Evolutionary conservation across 805 yeast species (phyloP), one percentile per base, ranked within the genome.

Genomic region (Lipomyces spencermartinsiae): DNA sequence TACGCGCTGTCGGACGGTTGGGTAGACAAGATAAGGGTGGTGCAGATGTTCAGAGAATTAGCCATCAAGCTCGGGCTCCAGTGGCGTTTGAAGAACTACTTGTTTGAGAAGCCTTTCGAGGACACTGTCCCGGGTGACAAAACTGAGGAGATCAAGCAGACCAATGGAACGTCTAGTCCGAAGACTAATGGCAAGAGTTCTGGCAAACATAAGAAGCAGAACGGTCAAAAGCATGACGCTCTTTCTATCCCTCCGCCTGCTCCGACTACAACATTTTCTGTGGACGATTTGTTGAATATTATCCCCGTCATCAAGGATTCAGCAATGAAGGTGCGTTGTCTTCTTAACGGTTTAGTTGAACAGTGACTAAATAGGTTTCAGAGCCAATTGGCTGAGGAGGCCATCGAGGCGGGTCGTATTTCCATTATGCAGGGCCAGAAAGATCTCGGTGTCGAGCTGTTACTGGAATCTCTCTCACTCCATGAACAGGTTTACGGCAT

Each of bases 11-110:
- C 87, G 0, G 77, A 74, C 0, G 78, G 81, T 61, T 89, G 92
- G 90, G 61, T 78, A 39, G 73, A 78, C 1, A 71, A 76, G 19
- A 68, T 84, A 49, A 77, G 76, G 35, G 78, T 82, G 2, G 69
- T 81, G 25, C 86, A 85, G 62, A 75, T 90, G 56, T 81, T 92
- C 74, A 87, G 93, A 80, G 90, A 89, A 72, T 83, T 93, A 71
- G 87, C 97, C 10, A 74, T 82, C 63, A 90, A 91, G 79, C 86
- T 88, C 73, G 98, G 98, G 79, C 86, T 94, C 63, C 99, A 95
- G 81, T 89, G 97, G 91, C 80, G 82, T 68, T 82, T 85, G 10
- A 83, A 80, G 69, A 76, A 80, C 10, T 88, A 86, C 75, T 80
- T 77, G 12, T 86, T 86, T 77, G 68, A 65, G 49, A 31, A 79